Evolutionary conservation across 1,284 basidiomycete species (phyloP), one percentile per base, ranked within the genome.

Genomic region (Fomitopsis pinicola): DNA sequence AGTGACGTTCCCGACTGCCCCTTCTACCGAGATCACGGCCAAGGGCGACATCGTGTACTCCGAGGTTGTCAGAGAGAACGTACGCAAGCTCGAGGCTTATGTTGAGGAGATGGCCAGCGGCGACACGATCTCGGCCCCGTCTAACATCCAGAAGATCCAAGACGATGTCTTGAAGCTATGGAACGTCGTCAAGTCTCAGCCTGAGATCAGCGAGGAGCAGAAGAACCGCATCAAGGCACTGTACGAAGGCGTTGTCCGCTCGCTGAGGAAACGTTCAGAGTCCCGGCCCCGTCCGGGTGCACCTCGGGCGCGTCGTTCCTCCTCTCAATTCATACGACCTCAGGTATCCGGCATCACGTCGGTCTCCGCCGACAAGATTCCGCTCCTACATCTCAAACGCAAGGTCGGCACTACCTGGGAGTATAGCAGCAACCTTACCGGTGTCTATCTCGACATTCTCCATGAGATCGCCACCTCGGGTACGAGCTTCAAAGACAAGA

Each of bases 61-160:
- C 10, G 97, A 99, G 75, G 90, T 98, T 64, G 93, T 95, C 63
- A 92, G 97, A 54, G 91, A 94, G 74, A 94, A 94, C 63, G 97
- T 98, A 52, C 91, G 97, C 73, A 98, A 98, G 80, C 84, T 99
- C 58, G 97, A 99, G 78, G 94, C 94, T 5, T 99, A 99, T 71
- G 96, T 98, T 67, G 92, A 96, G 73, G 96, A 99, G 78, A 99
- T 99, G 97, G 95, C 97, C 3, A 94, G 91, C 63, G 94, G 95
- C 19, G 95, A 95, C 72, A 89, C 88, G 58, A 89, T 95, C 63
- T 86, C 91, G 42, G 85, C 84, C 19, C 79, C 85, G 44, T 86
- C 95, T 73, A 96, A 97, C 77, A 92, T 98, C 66, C 92, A 97
- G 78, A 98, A 98, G 78, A 95, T 97, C 53, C 95, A 98, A 71